Conservation (phyloP, 2,329 filamentous ascomycete genomes). For the Diplodia corticola region DNA sequence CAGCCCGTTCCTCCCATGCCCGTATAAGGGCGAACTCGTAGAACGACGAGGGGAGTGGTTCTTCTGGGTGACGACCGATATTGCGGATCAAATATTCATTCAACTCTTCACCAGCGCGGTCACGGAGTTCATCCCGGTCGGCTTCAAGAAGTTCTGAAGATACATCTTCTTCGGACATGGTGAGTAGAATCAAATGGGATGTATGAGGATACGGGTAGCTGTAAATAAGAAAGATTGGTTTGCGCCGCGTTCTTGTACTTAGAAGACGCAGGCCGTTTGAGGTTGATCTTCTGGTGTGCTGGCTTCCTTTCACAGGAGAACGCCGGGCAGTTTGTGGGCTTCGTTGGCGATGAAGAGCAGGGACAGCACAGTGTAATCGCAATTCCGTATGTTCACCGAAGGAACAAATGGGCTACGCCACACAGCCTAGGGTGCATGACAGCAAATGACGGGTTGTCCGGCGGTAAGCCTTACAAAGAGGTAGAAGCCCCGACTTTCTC, state of each 20-base stretch:
- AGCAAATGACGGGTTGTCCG: neutral
- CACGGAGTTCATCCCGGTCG: neutral
- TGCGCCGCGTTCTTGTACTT: neutral
- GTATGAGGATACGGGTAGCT: neutral
- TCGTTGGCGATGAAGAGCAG: neutral
- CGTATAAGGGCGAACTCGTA: neutral
- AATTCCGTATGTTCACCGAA: neutral
- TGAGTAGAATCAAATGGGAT: neutral
- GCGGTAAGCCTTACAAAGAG: neutral
- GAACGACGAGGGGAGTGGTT: neutral
- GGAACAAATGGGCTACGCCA: neutral
- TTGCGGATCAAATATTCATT: neutral
- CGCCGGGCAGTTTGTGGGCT: neutral
- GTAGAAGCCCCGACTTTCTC: neutral
- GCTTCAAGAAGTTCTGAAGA: neutral
- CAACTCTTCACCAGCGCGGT: neutral
- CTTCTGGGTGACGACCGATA: neutral
- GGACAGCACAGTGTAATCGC: neutral
- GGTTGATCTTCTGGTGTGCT: neutral
- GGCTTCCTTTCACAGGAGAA: neutral
- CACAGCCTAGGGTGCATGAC: neutral
- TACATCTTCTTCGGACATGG: neutral
- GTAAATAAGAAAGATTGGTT: neutral
- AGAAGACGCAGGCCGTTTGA: neutral
- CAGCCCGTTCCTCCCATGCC: neutral